Percentiles rank a stretch among this genome's conserved stretches.
Evolutionary conservation across 768 basidiomycete species (phyloP).

Genomic region (Fomitopsis serialis): DNA sequence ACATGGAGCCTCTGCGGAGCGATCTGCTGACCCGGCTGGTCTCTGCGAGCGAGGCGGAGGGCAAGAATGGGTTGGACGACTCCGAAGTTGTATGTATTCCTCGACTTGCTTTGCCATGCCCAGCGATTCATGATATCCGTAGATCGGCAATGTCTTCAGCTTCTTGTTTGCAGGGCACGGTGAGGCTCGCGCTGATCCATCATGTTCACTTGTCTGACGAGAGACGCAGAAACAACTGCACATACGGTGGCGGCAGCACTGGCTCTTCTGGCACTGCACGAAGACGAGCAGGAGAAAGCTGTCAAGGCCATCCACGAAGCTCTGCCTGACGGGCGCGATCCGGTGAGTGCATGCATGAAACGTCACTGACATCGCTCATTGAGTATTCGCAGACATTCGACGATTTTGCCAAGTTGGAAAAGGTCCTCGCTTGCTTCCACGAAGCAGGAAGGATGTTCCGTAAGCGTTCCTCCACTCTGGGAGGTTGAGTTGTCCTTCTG

Average conservation of each 20-base stretch:
- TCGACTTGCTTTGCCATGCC: not conserved
- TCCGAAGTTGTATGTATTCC: constrained; percentile 1
- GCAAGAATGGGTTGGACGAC: not conserved
- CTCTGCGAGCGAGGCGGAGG: not conserved
- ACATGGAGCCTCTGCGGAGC: not conserved
- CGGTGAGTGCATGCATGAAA: not conserved
- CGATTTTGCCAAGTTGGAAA: not conserved
- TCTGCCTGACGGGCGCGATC: not conserved
- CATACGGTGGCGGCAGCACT: constrained; percentile 3
- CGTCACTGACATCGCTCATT: not conserved
- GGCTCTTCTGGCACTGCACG: constrained; percentile 3
- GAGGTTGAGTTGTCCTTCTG: not conserved
- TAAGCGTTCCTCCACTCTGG: not conserved
- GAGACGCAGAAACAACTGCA: constrained; percentile 1
- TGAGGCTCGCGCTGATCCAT: not conserved
- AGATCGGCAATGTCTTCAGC: constrained; percentile 5
- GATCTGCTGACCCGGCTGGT: constrained; percentile 5
- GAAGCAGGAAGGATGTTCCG: constrained; percentile 13
- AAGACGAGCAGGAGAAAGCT: constrained; percentile 5
- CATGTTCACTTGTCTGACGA: not conserved
- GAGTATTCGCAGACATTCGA: constrained; percentile 2
- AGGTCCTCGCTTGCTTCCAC: constrained; percentile 13
- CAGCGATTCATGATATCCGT: too few relatives aligned
- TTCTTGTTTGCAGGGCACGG: constrained; percentile 7
- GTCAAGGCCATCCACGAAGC: not conserved